Conservation (phyloP, 164 flowering plant species). For the Houttuynia cordata region DNA sequence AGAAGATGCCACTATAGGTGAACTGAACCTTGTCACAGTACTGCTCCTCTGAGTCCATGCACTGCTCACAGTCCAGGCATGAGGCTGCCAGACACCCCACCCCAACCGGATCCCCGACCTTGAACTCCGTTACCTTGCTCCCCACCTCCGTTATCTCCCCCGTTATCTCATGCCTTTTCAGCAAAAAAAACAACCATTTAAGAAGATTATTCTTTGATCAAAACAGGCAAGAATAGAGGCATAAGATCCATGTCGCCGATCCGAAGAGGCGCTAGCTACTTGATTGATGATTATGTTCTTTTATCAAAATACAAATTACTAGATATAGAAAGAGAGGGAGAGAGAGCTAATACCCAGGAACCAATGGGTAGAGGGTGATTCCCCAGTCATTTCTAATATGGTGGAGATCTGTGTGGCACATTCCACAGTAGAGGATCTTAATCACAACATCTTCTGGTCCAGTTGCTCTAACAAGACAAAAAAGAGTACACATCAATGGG, state of each 20-base stretch:
- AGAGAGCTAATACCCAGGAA: constrained; percentile 96
- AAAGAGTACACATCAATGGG: neutral
- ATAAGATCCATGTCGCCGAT: too few relatives aligned
- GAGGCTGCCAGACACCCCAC: constrained; percentile 56
- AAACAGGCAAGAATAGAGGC: too few relatives aligned
- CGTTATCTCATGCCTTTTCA: constrained; percentile 50
- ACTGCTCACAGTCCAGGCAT: constrained; percentile 50
- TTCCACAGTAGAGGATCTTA: constrained; percentile 58
- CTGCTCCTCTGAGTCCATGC: constrained; percentile 37
- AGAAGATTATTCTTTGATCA: neutral
- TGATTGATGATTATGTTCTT: too few relatives aligned
- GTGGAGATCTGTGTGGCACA: constrained; percentile 75
- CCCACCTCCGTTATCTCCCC: constrained; percentile 50
- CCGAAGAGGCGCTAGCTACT: too few relatives aligned
- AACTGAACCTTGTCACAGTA: constrained; percentile 46
- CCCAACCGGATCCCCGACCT: constrained; percentile 50
- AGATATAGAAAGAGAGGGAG: too few relatives aligned
- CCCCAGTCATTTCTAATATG: constrained; percentile 57
- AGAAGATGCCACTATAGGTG: constrained; percentile 52
- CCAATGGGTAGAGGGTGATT: constrained; percentile 59
- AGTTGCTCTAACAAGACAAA: constrained; percentile 5
- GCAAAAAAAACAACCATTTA: neutral
- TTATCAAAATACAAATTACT: too few relatives aligned
- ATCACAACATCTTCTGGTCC: constrained; percentile 61
- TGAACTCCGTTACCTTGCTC: constrained; percentile 38